Conservation (phyloP, 169 alveolate genomes). For the Plasmodium ovale region DNA sequence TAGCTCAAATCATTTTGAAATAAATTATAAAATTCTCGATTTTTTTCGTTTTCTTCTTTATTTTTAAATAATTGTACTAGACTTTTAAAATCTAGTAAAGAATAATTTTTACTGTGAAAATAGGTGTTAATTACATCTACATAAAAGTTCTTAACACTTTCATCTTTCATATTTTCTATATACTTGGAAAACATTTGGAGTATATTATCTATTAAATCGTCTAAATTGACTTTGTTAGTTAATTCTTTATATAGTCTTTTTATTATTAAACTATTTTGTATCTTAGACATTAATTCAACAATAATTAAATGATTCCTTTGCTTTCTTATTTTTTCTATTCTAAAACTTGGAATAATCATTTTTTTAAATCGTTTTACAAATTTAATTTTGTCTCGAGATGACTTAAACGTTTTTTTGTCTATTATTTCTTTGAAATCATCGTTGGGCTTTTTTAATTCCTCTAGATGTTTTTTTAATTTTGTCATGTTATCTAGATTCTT, state of each 20-base stretch:
- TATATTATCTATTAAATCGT: slow-evolving; percentile 29
- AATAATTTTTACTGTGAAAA: slow-evolving; percentile 26
- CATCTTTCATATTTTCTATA: slow-evolving; percentile 42
- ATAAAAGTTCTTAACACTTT: slow-evolving; percentile 39
- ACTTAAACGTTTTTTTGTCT: slow-evolving; percentile 58
- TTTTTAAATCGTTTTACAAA: slow-evolving; percentile 60
- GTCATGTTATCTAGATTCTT: slow-evolving; percentile 47
- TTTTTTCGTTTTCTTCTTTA: slow-evolving; percentile 46
- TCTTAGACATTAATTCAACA: slow-evolving; percentile 60
- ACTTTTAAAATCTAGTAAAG: slow-evolving; percentile 33
- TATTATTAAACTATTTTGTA: slow-evolving; percentile 63
- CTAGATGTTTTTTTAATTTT: slow-evolving; percentile 57
- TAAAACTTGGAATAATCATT: slow-evolving; percentile 59
- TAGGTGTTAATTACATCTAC: slow-evolving; percentile 15
- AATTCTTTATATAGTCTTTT: slow-evolving; percentile 58
- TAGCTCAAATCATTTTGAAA: slow-evolving; percentile 62
- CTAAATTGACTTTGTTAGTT: slow-evolving; percentile 41
- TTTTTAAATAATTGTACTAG: slow-evolving; percentile 54
- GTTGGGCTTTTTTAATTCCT: slow-evolving; percentile 49
- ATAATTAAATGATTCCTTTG: slow-evolving; percentile 63
- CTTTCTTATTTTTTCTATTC: slow-evolving; percentile 63
- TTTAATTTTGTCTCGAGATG: slow-evolving; percentile 56
- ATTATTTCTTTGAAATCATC: slow-evolving; percentile 51
- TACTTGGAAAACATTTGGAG: slow-evolving; percentile 1
- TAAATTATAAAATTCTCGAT: slow-evolving; percentile 37